Conservation (phyloP, 2,329 filamentous ascomycete genomes). For the Ilyonectria robusta region DNA sequence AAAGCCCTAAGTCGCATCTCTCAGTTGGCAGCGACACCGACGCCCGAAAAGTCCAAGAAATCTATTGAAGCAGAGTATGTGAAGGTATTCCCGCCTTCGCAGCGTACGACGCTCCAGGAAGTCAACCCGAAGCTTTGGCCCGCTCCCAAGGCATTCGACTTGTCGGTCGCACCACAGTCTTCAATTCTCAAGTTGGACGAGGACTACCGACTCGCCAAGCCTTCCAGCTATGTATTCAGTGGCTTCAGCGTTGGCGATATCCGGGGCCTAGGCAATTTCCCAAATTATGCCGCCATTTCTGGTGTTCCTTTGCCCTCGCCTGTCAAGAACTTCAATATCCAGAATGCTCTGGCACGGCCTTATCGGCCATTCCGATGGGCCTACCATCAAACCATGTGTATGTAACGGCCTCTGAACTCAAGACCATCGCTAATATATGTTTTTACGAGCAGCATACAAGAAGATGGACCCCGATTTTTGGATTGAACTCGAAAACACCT, state of each 20-base stretch:
- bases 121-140: not conserved
- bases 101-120: constrained; percentile 34
- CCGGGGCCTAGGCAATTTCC: constrained; percentile 80
- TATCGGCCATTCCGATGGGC: constrained; percentile 87
- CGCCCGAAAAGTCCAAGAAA: constrained; percentile 36
- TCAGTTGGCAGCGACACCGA: constrained; percentile 20
- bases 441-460: constrained; percentile 70
- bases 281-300: constrained; percentile 81
- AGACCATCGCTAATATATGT: constrained; percentile 49
- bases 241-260: constrained; percentile 81
- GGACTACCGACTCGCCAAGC: constrained; percentile 52
- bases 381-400: constrained; percentile 95
- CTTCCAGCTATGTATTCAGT: constrained; percentile 70
- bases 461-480: constrained; percentile 89
- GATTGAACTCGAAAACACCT: constrained; percentile 87
- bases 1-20: constrained; percentile 32
- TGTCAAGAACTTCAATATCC: constrained; percentile 76
- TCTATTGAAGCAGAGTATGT: constrained; percentile 41
- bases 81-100: constrained; percentile 47
- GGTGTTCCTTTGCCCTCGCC: constrained; percentile 80
- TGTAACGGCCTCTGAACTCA: not conserved
- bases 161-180: constrained; percentile 32
- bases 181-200: constrained; percentile 51
- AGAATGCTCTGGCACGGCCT: constrained; percentile 78
- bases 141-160: constrained; percentile 17